These are phyloP conservation scores for Zea luxurians DNA, from an alignment of 176 grass and related monocot species.

Conservation along the genomic window DNA sequence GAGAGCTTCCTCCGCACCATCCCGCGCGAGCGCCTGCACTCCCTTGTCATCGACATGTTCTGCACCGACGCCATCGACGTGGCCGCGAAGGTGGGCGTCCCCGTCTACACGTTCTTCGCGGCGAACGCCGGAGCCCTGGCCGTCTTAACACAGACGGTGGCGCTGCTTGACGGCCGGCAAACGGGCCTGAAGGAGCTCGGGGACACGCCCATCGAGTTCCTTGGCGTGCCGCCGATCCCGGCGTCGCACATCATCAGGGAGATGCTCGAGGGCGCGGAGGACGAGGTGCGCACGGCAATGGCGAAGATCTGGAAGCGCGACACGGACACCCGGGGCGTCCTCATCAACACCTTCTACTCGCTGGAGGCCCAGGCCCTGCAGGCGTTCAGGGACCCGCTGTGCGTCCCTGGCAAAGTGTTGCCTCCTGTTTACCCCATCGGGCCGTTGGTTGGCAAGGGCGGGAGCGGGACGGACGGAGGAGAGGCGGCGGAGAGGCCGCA, in stretches of 20 bases:
- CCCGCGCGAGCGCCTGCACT: constrained; percentile 28
- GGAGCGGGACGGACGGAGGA: neutral
- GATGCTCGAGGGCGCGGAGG: constrained; percentile 22
- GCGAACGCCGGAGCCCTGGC: neutral
- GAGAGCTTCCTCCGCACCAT: constrained; percentile 34
- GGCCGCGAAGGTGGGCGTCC: constrained; percentile 17
- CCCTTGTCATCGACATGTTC: constrained; percentile 39
- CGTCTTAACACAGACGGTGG: neutral
- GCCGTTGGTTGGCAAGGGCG: neutral
- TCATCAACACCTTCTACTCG: constrained; percentile 18
- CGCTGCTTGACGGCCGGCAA: neutral
- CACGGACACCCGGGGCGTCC: neutral
- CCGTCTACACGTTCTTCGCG: constrained; percentile 27
- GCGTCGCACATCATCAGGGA: constrained; percentile 20
- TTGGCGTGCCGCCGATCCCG: constrained; percentile 9
- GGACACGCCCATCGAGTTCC: constrained; percentile 18
- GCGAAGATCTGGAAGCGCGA: neutral
- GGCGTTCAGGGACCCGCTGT: constrained; percentile 21
- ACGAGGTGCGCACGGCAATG: constrained; percentile 12
- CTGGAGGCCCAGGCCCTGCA: constrained; percentile 1
- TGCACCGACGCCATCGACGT: constrained; percentile 25
- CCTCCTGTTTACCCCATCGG: constrained; percentile 4
- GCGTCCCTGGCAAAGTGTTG: constrained; percentile 3
- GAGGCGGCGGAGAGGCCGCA: neutral
- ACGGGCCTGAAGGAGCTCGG: constrained; percentile 19